Evolutionary conservation across 768 basidiomycete species (phyloP).

Genomic region (Austroboletus eburneus): DNA sequence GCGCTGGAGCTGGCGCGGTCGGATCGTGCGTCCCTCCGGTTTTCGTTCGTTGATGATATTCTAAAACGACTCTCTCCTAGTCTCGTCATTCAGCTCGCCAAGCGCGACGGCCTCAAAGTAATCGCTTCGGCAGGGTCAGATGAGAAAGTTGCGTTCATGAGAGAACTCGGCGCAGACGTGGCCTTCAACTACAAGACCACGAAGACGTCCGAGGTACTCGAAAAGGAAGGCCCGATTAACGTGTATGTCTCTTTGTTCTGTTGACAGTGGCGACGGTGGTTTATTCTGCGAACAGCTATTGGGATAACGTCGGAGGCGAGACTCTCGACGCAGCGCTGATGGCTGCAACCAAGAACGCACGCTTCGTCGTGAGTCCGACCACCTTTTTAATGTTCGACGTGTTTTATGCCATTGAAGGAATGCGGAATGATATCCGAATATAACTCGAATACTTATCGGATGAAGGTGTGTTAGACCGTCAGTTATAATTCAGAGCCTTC

Average conservation of each 20-base stretch:
- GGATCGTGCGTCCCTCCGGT: constrained; percentile 45
- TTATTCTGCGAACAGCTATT: constrained; percentile 4
- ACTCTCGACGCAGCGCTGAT: constrained; percentile 52
- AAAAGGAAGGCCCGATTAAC: constrained; percentile 53
- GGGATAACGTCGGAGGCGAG: constrained; percentile 55
- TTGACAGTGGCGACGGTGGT: background rate
- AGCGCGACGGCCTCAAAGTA: constrained; percentile 52
- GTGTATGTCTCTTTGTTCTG: constrained; percentile 30
- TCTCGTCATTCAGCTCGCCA: constrained; percentile 48
- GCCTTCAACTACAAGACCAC: constrained; percentile 72
- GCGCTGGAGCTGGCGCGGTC: constrained; percentile 44
- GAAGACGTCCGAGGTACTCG: constrained; percentile 46
- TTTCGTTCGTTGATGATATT: constrained; percentile 3
- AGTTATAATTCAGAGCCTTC: background rate
- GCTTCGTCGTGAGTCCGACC: constrained; percentile 40
- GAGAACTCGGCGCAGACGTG: constrained; percentile 57
- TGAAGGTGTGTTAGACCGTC: constrained; percentile 10
- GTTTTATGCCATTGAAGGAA: constrained; percentile 21
- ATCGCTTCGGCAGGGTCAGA: constrained; percentile 70
- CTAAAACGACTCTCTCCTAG: no score
- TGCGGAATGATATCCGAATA: constrained; percentile 27
- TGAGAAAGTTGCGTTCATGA: constrained; percentile 63
- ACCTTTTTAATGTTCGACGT: background rate
- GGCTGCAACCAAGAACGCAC: constrained; percentile 38
- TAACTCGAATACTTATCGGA: constrained; percentile 5